These are phyloP conservation scores for Furcasterigmium sp. DNA, from an alignment of 2,329 filamentous ascomycete species.

Conservation along the genomic window DNA sequence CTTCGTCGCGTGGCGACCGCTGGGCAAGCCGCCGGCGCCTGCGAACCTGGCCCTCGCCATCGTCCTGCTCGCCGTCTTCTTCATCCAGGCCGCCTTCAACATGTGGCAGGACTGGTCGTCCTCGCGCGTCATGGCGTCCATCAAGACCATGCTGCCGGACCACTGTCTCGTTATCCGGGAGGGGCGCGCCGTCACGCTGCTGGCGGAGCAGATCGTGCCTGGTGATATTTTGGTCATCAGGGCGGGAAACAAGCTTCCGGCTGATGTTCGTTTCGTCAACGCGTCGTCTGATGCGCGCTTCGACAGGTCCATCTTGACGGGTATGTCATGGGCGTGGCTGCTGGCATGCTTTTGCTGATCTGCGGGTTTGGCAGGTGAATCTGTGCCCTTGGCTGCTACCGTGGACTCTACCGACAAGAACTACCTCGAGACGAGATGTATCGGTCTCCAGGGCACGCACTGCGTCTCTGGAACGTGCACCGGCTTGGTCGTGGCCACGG, in stretches of 20 bases:
- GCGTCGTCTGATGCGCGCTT: conserved; percentile 66
- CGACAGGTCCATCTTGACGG: conserved; percentile 68
- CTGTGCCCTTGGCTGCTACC: conserved; percentile 56
- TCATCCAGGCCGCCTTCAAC: conserved; percentile 65
- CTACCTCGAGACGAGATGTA: conserved; percentile 71
- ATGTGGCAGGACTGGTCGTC: conserved; percentile 73
- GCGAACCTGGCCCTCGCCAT: conserved; percentile 71
- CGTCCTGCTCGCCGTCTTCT: conserved; percentile 64
- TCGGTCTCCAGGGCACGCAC: conserved; percentile 75
- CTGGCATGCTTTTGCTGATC: too few relatives aligned
- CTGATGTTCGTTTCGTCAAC: conserved; percentile 66
- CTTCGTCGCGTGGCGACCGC: conserved; percentile 71
- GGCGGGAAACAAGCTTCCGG: conserved; percentile 68
- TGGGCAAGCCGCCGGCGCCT: conserved; percentile 62
- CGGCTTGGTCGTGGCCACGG: conserved; percentile 66
- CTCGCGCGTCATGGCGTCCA: conserved; percentile 71
- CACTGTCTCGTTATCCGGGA: conserved; percentile 62
- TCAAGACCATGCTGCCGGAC: conserved; percentile 75
- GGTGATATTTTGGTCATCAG: conserved; percentile 66
- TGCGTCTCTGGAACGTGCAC: conserved; percentile 64
- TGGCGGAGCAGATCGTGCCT: conserved; percentile 60
- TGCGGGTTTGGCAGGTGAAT: conserved; percentile 61
- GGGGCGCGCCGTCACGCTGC: conserved; percentile 40
- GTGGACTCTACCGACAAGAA: conserved; percentile 66
- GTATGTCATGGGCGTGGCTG: too few relatives aligned